Conservation (phyloP, 768 basidiomycete genomes). For the Favolaschia claudopus region DNA sequence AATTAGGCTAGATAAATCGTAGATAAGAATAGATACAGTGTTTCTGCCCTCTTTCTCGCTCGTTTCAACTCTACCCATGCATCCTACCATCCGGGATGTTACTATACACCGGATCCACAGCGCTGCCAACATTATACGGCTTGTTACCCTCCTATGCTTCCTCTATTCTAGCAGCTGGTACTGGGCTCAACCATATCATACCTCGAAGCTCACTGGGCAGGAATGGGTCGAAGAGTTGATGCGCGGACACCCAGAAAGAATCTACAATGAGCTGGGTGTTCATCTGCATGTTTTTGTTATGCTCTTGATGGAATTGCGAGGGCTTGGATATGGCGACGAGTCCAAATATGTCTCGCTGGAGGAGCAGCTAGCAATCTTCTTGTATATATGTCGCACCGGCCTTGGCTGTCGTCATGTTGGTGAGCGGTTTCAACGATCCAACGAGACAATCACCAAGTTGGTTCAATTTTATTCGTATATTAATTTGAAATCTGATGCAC, state of each 20-base stretch:
- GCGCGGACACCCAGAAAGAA: slow-evolving; percentile 25
- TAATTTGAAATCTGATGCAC: neutral
- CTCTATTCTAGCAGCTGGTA: slow-evolving; percentile 13
- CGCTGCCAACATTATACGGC: slow-evolving; percentile 22
- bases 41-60: too few relatives aligned
- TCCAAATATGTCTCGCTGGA: slow-evolving; percentile 19
- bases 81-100: too few relatives aligned
- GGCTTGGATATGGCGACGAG: neutral
- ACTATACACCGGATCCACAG: too few relatives aligned
- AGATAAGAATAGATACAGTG: too few relatives aligned
- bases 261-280: slow-evolving; percentile 26
- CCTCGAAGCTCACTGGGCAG: slow-evolving; percentile 27
- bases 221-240: slow-evolving; percentile 29
- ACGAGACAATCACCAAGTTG: slow-evolving; percentile 28
- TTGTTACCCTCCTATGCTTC: neutral
- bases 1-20: too few relatives aligned
- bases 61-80: too few relatives aligned
- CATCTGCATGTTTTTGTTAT: slow-evolving; percentile 22
- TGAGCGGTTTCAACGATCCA: slow-evolving; percentile 33
- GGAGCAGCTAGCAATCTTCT: slow-evolving; percentile 26
- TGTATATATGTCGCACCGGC: slow-evolving; percentile 25
- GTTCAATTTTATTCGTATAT: neutral
- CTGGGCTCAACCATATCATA: slow-evolving; percentile 24
- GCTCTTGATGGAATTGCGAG: slow-evolving; percentile 10
- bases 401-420: slow-evolving; percentile 23